Base-by-base conservation (phyloP, 2,329 filamentous ascomycete genomes). In the Fusarium palustre region DNA sequence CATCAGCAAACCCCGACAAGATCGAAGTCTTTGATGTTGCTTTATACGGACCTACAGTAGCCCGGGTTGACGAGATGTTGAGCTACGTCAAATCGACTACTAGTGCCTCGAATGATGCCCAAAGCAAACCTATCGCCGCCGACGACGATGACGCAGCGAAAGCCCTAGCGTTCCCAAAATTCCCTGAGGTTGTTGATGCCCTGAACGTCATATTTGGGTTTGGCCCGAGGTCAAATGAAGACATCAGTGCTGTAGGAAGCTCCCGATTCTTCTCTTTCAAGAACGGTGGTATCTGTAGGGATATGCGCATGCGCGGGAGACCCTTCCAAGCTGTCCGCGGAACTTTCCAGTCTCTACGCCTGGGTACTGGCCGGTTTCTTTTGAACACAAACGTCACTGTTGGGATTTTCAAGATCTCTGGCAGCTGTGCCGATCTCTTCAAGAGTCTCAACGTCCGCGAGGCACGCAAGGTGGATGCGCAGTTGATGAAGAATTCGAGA, bases 351-450 rank as follows among this genome's bases (percentile, higher is more conserved):
- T 87, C 85, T 33, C 80, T 84, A 4, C 84, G 86, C 8, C 78
- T 85, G 1, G 83, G 83, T 1, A 88, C 86, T 0, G 86, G 85
- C 3, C 80, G 85, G 0, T 70, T 88, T 2, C 79, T 89, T 0
- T 76, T 88, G 28, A 89, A 89, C 64, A 79, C 81, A 47, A 88
- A 89, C 58, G 83, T 87, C 12, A 84, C 84, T 0, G 83, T 87
- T 65, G 84, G 82, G 5, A 80, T 87, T 20, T 88, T 88, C 74
- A 83, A 81, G 13, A 73, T 78, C 5, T 67, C 76, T 3, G 80
- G 83, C 3, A 63, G 61, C 0, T 66, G 86, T 4, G 67, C 70
- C 1, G 63, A 78, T 1, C 66, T 85, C 7, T 81, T 83, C 25
- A 30, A 61, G 1, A 55, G 55, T 6, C 59, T 80, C 11, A 18